Base-by-base conservation (phyloP, 2,329 filamentous ascomycete genomes). In the Arthrobotrys musiformis region DNA sequence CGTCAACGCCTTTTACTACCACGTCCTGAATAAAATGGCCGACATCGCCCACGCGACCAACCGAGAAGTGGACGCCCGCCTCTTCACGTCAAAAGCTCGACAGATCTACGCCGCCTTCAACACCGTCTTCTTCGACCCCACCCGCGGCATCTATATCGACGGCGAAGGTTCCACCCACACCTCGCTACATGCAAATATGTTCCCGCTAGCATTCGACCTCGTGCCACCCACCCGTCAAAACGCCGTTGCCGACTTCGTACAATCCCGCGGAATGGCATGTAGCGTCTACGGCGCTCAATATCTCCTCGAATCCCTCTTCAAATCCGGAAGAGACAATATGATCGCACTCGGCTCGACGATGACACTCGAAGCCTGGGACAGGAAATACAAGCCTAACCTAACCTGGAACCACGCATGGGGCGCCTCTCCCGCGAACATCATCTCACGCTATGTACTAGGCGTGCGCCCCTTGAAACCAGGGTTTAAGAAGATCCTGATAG, bases 331-430 rank as follows among this genome's bases (percentile, higher is more conserved):
- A n/a, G 63, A 52, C 35, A n/a, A 68, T 35, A 54, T 68, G 24
- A 44, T 68, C 8, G 33, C 37, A 22, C 5, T 54, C 7, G 46
- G 46, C 28, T 68, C 63, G 2, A 68, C 63, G 15, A 68, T 68
- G 48, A 68, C 63, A n/a, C 35, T 52, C 1, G 63, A 68, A 22
- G 63, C 63, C n/a, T 68, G 63, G 63, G 63, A 56, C 26, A n/a
- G 22, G 11, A 56, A 68, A 40, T 68, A 68, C 24, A 68, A 68
- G 17, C 17, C 28, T 22, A 68, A 68, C 30, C 9, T 68, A n/a
- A 58, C 48, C 7, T 68, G 63, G 63, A 68, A 68, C 30, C 63
- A 68, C 35, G 63, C 63, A 6, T 68, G 63, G 63, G 48, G 63
- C 15, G 50, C 48, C 8, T 48, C 35, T 33, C 63, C 63, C 13